Percentiles rank a stretch among this genome's conserved stretches.
phyloP scores from a whole-genome alignment of 1,284 basidiomycete species.

The Ceratorhiza oryzae-sativae region DNA sequence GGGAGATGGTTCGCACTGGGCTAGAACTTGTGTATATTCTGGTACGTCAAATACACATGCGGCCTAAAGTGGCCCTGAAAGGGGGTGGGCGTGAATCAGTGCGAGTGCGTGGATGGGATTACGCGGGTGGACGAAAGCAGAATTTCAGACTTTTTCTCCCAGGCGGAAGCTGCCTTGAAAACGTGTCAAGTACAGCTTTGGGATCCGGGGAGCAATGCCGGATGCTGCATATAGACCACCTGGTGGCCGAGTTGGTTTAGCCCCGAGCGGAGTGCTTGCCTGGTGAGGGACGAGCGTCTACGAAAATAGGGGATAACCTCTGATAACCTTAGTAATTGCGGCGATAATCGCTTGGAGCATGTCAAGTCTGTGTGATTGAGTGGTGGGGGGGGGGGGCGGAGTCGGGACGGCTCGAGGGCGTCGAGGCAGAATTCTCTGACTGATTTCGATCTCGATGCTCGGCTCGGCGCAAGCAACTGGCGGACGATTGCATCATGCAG shows the following conservation, averaged over 20 bases:
- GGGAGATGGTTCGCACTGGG: background rate
- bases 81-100: background rate
- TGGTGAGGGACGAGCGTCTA: background rate
- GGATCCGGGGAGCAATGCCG: background rate
- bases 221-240: background rate
- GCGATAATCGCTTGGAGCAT: background rate
- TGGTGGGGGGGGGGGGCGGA: background rate
- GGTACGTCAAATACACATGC: conserved; percentile 4
- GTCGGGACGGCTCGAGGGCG: background rate
- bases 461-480: background rate
- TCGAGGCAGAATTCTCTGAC: background rate
- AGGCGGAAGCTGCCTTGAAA: background rate
- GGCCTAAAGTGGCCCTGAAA: background rate
- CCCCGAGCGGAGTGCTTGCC: too few relatives aligned
- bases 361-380: background rate
- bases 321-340: background rate
- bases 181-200: background rate
- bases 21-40: background rate
- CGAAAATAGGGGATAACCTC: background rate
- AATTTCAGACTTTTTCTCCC: background rate
- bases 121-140: background rate
- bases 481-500: background rate
- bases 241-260: background rate
- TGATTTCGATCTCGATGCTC: background rate
- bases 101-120: background rate